These are phyloP conservation scores for Fibroporia radiculosa DNA, from an alignment of 768 basidiomycete species.

Conservation along the genomic window DNA sequence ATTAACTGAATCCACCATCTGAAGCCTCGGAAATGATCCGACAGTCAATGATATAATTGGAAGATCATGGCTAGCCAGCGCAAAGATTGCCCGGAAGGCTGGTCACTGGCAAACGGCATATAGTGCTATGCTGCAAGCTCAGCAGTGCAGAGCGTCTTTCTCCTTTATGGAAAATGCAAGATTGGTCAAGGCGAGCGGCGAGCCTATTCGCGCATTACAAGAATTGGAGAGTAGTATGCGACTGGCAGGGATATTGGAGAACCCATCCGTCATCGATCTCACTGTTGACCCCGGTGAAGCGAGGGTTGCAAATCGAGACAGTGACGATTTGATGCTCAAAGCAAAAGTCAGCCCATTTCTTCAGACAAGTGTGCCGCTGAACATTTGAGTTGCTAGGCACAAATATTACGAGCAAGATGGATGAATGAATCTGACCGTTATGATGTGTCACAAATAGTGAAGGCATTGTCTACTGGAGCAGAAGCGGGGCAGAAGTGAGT, in stretches of 20 bases:
- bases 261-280: conserved; percentile 5
- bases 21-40: not conserved
- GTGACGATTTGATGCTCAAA: conserved; percentile 1
- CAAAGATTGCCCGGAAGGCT: conserved; percentile 95
- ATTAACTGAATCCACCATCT: not conserved
- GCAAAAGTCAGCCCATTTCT: conserved; percentile 11
- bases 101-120: conserved; percentile 96
- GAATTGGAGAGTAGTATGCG: conserved; percentile 76
- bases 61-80: conserved; percentile 82
- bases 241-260: conserved; percentile 12
- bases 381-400: conserved; percentile 39
- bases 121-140: conserved; percentile 88
- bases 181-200: conserved; percentile 69
- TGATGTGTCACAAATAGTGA: conserved; percentile 53
- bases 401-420: conserved; percentile 83
- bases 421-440: conserved; percentile 86
- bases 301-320: not conserved
- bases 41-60: conserved; percentile 56
- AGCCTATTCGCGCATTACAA: conserved; percentile 77
- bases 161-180: conserved; percentile 90
- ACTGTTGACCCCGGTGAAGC: conserved; percentile 5
- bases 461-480: conserved; percentile 45
- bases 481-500: conserved; percentile 44
- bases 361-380: not conserved
- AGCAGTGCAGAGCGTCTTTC: conserved; percentile 60